Conservation (phyloP, 306 rosid species). For the Lablab purpureus region DNA sequence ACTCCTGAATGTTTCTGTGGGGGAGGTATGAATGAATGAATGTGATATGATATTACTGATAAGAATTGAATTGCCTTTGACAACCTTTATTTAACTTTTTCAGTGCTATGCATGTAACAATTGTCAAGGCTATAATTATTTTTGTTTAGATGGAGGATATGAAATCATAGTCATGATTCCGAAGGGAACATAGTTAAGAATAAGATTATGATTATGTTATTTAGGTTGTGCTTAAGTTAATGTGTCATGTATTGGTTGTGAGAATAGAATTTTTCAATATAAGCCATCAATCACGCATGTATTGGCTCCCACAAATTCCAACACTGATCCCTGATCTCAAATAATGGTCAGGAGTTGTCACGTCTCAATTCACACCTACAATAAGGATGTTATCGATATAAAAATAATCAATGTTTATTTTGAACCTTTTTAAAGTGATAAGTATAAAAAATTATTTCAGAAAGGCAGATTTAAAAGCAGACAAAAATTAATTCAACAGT, state of each 20-base stretch:
- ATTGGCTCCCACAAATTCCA: background rate
- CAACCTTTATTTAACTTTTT: conserved; percentile 36
- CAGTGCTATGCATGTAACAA: conserved; percentile 34
- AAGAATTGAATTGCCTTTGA: background rate
- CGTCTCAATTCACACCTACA: background rate
- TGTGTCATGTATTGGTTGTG: background rate
- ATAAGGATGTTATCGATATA: too few relatives aligned
- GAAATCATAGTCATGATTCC: background rate
- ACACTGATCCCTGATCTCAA: background rate
- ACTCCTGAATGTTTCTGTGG: conserved; percentile 20
- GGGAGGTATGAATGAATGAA: background rate
- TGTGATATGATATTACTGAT: conserved; percentile 4
- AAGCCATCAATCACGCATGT: background rate
- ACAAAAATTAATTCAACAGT: too few relatives aligned
- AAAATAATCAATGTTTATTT: too few relatives aligned
- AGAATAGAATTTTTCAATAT: background rate
- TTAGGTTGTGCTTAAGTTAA: background rate
- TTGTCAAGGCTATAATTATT: conserved; percentile 31
- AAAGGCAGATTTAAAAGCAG: too few relatives aligned
- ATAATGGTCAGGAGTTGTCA: background rate
- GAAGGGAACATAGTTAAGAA: background rate
- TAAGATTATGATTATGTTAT: background rate
- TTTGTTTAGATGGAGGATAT: background rate
- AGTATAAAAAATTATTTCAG: too few relatives aligned
- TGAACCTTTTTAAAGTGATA: too few relatives aligned